These are phyloP conservation scores for Cryptococcus sp. DNA, from an alignment of 1,284 basidiomycete genomes.

Conservation along the genomic window DNA sequence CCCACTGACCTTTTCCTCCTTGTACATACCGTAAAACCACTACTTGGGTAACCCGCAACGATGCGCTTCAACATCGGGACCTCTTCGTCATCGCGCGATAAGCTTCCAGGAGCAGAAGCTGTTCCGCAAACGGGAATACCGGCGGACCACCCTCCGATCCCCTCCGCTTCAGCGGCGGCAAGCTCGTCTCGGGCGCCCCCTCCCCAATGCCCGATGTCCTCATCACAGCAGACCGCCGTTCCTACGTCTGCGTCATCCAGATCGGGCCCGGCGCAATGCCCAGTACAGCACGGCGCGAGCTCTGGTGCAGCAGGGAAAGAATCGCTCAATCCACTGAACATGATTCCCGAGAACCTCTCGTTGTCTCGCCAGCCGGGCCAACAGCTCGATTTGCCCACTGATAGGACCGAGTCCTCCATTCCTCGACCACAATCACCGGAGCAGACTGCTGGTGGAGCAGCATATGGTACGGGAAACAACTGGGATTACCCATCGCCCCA, in stretches of 20 bases:
- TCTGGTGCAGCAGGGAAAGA: conserved; percentile 6
- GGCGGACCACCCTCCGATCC: conserved; percentile 19
- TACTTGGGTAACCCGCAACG: neutral
- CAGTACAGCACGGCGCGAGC: conserved; percentile 44
- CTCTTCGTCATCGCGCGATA: neutral
- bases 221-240: conserved; percentile 15
- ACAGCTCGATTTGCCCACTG: conserved; percentile 66
- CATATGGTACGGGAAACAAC: conserved; percentile 43
- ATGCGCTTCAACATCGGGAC: conserved; percentile 47
- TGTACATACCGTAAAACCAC: no score
- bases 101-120: conserved; percentile 8
- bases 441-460: conserved; percentile 43
- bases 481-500: conserved; percentile 99
- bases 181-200: conserved; percentile 16
- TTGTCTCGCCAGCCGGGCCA: conserved; percentile 55
- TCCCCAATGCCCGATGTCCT: conserved; percentile 45
- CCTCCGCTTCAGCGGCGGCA: conserved; percentile 14
- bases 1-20: no score
- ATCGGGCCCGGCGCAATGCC: conserved; percentile 44
- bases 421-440: conserved; percentile 63
- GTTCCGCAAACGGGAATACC: conserved; percentile 8
- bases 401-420: conserved; percentile 79
- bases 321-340: conserved; percentile 76
- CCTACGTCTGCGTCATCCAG: conserved; percentile 15
- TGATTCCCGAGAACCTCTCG: conserved; percentile 75